These are phyloP conservation scores for Sicyos baderoa DNA, from an alignment of 306 rosid species.

Conservation along the genomic window DNA sequence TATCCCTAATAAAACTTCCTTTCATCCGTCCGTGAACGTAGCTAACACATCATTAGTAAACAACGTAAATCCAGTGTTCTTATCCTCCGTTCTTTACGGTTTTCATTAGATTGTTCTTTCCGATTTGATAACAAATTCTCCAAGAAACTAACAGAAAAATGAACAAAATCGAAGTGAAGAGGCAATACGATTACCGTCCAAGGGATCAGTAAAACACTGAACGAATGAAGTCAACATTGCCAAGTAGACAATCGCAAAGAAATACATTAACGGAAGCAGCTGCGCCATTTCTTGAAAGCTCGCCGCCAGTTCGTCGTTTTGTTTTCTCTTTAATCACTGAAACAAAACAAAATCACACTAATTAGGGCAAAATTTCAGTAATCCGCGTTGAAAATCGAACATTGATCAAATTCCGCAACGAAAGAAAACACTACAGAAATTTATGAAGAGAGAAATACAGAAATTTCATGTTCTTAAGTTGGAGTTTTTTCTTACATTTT, in stretches of 20 bases:
- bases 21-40: no score
- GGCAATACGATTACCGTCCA: slow-evolving; percentile 42
- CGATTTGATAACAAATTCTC: not conserved
- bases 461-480: not conserved
- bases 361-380: not conserved
- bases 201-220: slow-evolving; percentile 35
- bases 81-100: no score
- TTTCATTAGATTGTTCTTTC: no score
- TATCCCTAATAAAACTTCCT: no score
- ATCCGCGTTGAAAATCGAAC: not conserved
- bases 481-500: not conserved
- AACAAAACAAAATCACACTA: not conserved
- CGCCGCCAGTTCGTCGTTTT: not conserved
- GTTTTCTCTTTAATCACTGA: not conserved
- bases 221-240: slow-evolving; percentile 34
- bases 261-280: slow-evolving; percentile 17
- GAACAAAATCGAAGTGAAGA: not conserved
- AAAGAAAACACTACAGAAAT: not conserved
- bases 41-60: no score
- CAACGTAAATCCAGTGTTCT: no score
- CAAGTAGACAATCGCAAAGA: slow-evolving; percentile 32
- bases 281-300: slow-evolving; percentile 32
- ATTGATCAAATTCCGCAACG: not conserved
- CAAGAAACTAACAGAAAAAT: not conserved
- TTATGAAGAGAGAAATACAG: not conserved